Percentiles rank a stretch among this genome's conserved stretches.
phyloP scores from a whole-genome alignment of 2,329 filamentous ascomycete genomes.

The Colletotrichum sp. region DNA sequence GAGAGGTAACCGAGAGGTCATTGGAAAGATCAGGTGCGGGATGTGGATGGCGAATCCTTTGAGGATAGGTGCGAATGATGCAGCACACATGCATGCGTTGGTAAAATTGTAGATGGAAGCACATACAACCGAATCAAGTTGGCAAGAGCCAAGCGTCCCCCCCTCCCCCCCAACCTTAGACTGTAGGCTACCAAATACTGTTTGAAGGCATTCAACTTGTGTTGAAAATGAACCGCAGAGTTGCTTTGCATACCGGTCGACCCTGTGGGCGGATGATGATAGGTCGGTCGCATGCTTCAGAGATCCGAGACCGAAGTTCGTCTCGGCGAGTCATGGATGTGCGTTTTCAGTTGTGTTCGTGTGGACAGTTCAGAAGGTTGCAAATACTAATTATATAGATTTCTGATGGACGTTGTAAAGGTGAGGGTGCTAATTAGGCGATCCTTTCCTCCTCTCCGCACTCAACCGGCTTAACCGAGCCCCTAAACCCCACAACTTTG shows the following conservation, averaged over 20 bases:
- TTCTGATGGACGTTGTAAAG: background rate
- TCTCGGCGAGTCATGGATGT: background rate
- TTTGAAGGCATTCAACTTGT: background rate
- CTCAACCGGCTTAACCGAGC: background rate
- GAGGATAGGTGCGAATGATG: background rate
- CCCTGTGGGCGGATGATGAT: background rate
- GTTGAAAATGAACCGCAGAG: background rate
- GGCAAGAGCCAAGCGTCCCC: background rate
- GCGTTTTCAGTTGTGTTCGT: background rate
- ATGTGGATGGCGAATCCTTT: background rate
- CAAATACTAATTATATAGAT: background rate
- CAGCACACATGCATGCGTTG: background rate
- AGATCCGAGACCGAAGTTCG: background rate
- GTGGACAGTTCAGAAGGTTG: background rate
- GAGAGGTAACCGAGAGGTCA: background rate
- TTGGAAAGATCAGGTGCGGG: background rate
- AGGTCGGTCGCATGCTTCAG: background rate
- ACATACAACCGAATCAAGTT: conserved; percentile 3
- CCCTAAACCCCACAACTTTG: background rate
- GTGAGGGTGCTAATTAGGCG: background rate
- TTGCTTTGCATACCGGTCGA: background rate
- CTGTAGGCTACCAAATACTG: background rate
- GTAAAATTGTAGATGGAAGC: background rate
- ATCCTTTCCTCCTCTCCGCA: background rate
- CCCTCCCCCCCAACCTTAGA: background rate